Base-by-base conservation (phyloP, 2,329 filamentous ascomycete species). In the Fusarium sp. region DNA sequence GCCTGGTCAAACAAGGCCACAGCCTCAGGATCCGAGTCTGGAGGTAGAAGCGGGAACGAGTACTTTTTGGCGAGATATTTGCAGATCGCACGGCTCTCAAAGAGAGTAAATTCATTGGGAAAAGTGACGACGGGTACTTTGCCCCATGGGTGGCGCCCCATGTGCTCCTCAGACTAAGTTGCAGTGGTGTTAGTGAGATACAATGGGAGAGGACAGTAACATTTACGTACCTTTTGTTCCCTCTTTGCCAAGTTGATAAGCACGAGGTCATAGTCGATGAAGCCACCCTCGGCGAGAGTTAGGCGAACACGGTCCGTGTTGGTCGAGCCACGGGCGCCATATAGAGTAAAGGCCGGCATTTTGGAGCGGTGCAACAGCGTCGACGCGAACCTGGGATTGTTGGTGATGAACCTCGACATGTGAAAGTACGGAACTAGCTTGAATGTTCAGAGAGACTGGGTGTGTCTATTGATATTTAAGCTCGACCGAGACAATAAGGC, bases 61-160 rank as follows among this genome's bases (percentile, higher is more conserved):
- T 86, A 87, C 73, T 85, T 86, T 35, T 29, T 82, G 13, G 84
- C 78, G 67, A 87, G 82, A 76, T 86, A 85, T 77, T 84, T 84
- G 83, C 83, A 85, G 75, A 87, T 87, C 60, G 83, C 82, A 39
- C 85, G 85, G 75, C 84, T 86, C 77, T 87, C 85, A 74, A 85
- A 85, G 64, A 87, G 81, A 59, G 80, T 85, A 76, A 86, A 86
- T 0, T 83, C 83, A 5, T 82, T 79, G 14, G 83, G 74, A 71
- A 82, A 84, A 57, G 76, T 78, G 50, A 86, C 69, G n/a, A 74
- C 78, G 43, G 84, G 84, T 33, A 85, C 74, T 78, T 85, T 85
- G 24, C 83, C 84, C 81, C 82, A 85, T 3, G 84, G 84, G 74
- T 86, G 82, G 68, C 82, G 84, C 65, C 79, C 75, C 74, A 80